Evolutionary conservation across 2,329 filamentous ascomycete species (phyloP).

Genomic region (Triangularia setosa): DNA sequence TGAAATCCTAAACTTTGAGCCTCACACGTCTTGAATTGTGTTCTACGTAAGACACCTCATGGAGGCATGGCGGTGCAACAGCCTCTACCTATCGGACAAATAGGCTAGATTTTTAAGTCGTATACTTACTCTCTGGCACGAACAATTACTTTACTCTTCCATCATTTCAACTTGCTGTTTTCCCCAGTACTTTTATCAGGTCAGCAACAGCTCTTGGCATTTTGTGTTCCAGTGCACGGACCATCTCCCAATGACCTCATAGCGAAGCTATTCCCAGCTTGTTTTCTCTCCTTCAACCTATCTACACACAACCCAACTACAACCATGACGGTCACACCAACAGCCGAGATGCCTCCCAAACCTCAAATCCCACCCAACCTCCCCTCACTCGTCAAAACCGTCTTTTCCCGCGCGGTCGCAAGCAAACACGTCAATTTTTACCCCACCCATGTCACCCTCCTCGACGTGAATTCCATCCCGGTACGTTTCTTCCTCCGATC

Average conservation of each 20-base stretch:
- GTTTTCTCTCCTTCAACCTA: neutral
- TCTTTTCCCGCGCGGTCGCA: constrained; percentile 46
- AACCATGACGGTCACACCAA: constrained; percentile 14
- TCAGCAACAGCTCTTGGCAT: too few species aligned
- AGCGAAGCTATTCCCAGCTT: constrained; percentile 26
- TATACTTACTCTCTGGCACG: too few species aligned
- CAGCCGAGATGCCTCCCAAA: constrained; percentile 36
- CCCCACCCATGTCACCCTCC: constrained; percentile 49
- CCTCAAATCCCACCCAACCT: constrained; percentile 42
- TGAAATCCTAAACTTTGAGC: too few species aligned
- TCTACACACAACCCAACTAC: neutral
- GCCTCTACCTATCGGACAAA: too few species aligned
- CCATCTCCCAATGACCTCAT: constrained; percentile 27
- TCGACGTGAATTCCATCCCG: constrained; percentile 41
- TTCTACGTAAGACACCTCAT: too few species aligned
- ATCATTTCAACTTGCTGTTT: too few species aligned
- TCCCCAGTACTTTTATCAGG: too few species aligned
- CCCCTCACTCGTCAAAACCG: constrained; percentile 46
- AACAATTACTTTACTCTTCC: too few species aligned
- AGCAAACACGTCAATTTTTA: constrained; percentile 52
- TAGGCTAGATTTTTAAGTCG: too few species aligned
- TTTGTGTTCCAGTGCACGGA: constrained; percentile 20
- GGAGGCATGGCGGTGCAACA: too few species aligned
- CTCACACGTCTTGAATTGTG: too few species aligned
- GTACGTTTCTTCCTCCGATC: constrained; percentile 33